Conservation (phyloP, 495 filamentous ascomycete genomes). For the Trypethelium eluteriae region DNA sequence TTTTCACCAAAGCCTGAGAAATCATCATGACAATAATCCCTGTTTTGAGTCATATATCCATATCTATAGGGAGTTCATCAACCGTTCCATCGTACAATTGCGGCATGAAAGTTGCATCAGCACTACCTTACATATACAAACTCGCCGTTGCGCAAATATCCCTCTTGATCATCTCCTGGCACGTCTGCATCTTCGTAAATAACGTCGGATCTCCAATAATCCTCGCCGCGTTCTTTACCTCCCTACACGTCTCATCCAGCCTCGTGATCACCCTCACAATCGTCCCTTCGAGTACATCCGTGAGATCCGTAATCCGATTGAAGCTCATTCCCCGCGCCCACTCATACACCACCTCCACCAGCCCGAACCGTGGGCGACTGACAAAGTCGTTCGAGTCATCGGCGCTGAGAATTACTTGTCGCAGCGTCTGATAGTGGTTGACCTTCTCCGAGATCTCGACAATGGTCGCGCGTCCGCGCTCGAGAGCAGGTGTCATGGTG, state of each 20-base stretch:
- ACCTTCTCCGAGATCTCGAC: conserved; percentile 83
- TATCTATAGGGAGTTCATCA: not conserved
- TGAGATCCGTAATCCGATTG: conserved; percentile 93
- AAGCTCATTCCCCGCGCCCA: conserved; percentile 98
- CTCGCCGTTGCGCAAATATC: conserved; percentile 51
- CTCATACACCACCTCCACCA: conserved; percentile 97
- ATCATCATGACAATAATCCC: not conserved
- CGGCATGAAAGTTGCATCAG: not conserved
- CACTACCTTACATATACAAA: conserved; percentile 26
- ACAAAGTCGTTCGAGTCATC: conserved; percentile 92
- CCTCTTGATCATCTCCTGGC: conserved; percentile 93
- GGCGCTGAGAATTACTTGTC: conserved; percentile 81
- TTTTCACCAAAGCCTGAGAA: conserved; percentile 22
- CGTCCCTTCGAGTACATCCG: conserved; percentile 92
- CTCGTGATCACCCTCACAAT: conserved; percentile 90
- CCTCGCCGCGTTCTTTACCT: conserved; percentile 93
- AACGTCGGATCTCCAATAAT: conserved; percentile 93
- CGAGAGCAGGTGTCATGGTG: conserved; percentile 72
- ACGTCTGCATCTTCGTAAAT: conserved; percentile 90
- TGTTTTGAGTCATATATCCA: not conserved
- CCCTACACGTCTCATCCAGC: conserved; percentile 90
- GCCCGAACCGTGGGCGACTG: conserved; percentile 74
- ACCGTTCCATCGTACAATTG: not conserved
- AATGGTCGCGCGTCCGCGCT: conserved; percentile 78
- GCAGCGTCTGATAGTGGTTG: conserved; percentile 72